These are phyloP conservation scores for Paulownia fortunei DNA, from an alignment of 257 asterid genomes.

Conservation along the genomic window DNA sequence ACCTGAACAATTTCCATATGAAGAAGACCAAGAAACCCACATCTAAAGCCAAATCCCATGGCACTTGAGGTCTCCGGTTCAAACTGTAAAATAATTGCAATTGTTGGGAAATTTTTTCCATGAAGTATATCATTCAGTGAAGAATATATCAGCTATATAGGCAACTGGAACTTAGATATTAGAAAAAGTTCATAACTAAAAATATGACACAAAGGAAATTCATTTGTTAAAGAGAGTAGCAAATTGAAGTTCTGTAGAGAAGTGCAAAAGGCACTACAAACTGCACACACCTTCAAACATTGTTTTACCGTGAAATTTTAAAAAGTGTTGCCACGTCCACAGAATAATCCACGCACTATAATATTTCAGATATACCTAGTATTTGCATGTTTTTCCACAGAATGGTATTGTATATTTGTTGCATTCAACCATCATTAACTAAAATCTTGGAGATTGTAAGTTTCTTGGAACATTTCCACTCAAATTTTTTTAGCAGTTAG, in stretches of 20 bases:
- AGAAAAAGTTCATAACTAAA: background rate
- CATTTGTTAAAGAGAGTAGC: background rate
- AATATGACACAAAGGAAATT: constrained; percentile 2
- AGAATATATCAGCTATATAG: constrained; percentile 19
- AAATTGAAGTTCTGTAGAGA: constrained; percentile 11
- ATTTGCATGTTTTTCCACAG: background rate
- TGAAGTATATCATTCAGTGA: constrained; percentile 11
- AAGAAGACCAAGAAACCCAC: constrained; percentile 98
- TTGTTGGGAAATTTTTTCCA: constrained; percentile 15
- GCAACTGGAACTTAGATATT: constrained; percentile 14
- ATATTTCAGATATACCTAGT: background rate
- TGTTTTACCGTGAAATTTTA: background rate
- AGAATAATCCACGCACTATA: background rate
- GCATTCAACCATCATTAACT: constrained; percentile 2
- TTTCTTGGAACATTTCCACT: background rate
- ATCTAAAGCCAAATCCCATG: constrained; percentile 99
- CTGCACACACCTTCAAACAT: constrained; percentile 8
- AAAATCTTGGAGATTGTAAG: background rate
- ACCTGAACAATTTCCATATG: constrained; percentile 99
- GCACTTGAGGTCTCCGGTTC: constrained; percentile 98
- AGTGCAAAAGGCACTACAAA: constrained; percentile 15
- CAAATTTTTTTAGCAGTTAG: constrained; percentile 10
- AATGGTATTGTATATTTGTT: background rate
- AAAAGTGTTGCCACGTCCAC: background rate
- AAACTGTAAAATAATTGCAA: constrained; percentile 55